phyloP scores from a whole-genome alignment of 176 grass and related monocot species.

The Rhynchospora tenuis region DNA sequence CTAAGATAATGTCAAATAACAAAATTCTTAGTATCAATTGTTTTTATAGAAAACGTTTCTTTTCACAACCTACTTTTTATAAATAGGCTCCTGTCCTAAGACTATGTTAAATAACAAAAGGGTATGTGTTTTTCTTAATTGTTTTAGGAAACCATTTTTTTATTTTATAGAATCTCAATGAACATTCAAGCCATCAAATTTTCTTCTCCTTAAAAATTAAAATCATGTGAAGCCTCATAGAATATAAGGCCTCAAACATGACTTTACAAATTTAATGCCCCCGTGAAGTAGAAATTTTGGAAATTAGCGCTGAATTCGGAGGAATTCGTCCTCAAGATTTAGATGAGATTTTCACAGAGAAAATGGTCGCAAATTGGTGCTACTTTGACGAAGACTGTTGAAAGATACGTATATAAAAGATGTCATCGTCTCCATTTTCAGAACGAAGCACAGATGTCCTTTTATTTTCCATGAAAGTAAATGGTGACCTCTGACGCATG shows the following conservation, averaged over 20 bases:
- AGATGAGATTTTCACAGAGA: not conserved
- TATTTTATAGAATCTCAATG: not conserved
- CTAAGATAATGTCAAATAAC: too few species aligned
- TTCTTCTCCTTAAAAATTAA: not conserved
- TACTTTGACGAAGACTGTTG: not conserved
- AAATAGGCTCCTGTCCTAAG: not conserved
- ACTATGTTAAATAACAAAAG: not conserved
- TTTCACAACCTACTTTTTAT: not conserved
- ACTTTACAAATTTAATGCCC: not conserved
- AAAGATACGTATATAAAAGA: not conserved
- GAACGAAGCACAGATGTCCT: not conserved
- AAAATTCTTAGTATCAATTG: not conserved
- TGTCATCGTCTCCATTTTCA: not conserved
- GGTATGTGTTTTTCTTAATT: not conserved
- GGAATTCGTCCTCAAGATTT: not conserved
- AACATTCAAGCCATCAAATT: not conserved
- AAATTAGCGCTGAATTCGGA: not conserved
- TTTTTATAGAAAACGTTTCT: not conserved
- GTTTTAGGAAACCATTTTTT: not conserved
- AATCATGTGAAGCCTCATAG: not conserved
- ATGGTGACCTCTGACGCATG: not conserved
- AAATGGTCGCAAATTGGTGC: not conserved
- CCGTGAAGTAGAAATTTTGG: not conserved
- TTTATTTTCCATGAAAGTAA: not conserved
- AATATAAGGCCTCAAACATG: not conserved